phyloP scores from a whole-genome alignment of 495 filamentous ascomycete species.

The Cenococcum geophilum region DNA sequence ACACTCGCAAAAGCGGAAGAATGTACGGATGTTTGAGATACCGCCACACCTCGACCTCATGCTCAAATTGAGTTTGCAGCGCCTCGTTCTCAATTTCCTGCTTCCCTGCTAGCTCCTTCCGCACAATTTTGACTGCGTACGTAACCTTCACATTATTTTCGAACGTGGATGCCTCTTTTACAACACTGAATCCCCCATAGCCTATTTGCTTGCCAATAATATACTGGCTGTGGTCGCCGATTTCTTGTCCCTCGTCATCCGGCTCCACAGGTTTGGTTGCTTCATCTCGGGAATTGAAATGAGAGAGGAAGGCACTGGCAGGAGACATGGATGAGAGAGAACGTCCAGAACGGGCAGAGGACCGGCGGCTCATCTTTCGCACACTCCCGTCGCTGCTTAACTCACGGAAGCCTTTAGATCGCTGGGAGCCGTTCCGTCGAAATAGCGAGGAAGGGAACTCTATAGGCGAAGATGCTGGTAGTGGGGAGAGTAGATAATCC shows the following conservation, averaged over 20 bases:
- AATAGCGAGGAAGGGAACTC: constrained; percentile 47
- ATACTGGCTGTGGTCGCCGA: constrained; percentile 56
- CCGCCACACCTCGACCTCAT: constrained; percentile 66
- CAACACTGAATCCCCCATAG: constrained; percentile 62
- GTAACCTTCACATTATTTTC: constrained; percentile 49
- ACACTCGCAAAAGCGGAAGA: constrained; percentile 59
- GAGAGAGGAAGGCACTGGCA: constrained; percentile 54
- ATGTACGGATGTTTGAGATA: constrained; percentile 62
- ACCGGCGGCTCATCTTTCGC: constrained; percentile 25
- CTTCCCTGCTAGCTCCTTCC: constrained; percentile 52
- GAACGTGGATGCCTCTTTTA: constrained; percentile 66
- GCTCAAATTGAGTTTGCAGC: constrained; percentile 66
- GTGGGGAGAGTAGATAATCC: constrained; percentile 50
- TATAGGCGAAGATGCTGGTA: constrained; percentile 43
- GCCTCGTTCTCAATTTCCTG: constrained; percentile 61
- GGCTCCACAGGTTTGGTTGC: constrained; percentile 48
- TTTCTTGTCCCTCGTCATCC: constrained; percentile 68
- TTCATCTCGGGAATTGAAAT: constrained; percentile 42
- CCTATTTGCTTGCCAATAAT: constrained; percentile 67
- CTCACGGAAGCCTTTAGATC: constrained; percentile 30
- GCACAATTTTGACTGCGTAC: constrained; percentile 68
- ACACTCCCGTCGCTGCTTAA: constrained; percentile 18
- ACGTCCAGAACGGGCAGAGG: constrained; percentile 30
- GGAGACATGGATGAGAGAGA: constrained; percentile 39
- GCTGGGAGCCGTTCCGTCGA: constrained; percentile 20